Conservation (phyloP, 352 stramenopile species). For the Halophytophthora polymorphica region DNA sequence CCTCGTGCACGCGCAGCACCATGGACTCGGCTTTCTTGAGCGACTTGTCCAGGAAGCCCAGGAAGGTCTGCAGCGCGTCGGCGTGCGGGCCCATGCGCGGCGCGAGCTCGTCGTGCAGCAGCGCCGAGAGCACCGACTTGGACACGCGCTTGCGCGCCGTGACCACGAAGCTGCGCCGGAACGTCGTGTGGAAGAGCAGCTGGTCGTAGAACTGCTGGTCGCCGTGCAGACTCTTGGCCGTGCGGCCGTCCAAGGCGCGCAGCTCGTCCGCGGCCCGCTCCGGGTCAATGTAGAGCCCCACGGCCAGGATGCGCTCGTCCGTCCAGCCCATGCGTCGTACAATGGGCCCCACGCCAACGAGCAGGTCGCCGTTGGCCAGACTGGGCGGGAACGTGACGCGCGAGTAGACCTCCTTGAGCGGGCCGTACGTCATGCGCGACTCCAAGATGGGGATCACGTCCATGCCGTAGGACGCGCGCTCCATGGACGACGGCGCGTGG, state of each 20-base stretch:
- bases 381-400: conserved; percentile 74
- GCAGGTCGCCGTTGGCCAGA: conserved; percentile 68
- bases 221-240: conserved; percentile 60
- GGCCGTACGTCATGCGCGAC: conserved; percentile 59
- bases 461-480: conserved; percentile 31
- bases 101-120: conserved; percentile 67
- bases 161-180: conserved; percentile 75
- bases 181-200: conserved; percentile 49
- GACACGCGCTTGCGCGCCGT: conserved; percentile 76
- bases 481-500: conserved; percentile 9
- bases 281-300: conserved; percentile 77
- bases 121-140: conserved; percentile 62
- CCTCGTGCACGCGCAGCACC: conserved; percentile 64
- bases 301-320: conserved; percentile 75
- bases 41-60: conserved; percentile 79
- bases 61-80: conserved; percentile 52
- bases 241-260: conserved; percentile 48
- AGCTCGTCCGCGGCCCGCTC: conserved; percentile 54
- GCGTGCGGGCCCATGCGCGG: conserved; percentile 60
- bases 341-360: conserved; percentile 70
- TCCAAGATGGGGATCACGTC: conserved; percentile 59
- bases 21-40: conserved; percentile 80
- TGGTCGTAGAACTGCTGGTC: conserved; percentile 78
- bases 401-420: conserved; percentile 75
- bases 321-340: conserved; percentile 81